Percentiles rank a stretch among this genome's conserved stretches.
These are phyloP conservation scores for Botrytis elliptica DNA, from an alignment of 2,329 filamentous ascomycete species.

Conservation along the genomic window DNA sequence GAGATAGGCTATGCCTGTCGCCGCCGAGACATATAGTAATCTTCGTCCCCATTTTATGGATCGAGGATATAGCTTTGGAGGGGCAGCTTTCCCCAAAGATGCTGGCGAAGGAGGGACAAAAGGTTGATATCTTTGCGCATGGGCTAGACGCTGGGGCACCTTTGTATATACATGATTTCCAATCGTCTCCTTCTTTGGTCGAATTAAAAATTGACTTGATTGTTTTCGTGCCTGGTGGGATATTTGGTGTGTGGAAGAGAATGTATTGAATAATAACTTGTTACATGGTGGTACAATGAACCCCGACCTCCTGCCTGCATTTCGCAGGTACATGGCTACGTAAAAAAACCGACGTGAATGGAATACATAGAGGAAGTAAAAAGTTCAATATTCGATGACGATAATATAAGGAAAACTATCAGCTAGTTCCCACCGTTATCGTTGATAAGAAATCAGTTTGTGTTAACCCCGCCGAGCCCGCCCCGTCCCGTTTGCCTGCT, in stretches of 20 bases:
- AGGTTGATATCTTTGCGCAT: slow-evolving; percentile 54
- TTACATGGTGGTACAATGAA: slow-evolving; percentile 22
- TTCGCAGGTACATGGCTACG: slow-evolving; percentile 36
- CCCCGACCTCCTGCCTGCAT: slow-evolving; percentile 30
- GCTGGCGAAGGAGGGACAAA: slow-evolving; percentile 75
- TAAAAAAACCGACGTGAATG: slow-evolving; percentile 8
- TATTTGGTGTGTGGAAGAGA: slow-evolving; percentile 7
- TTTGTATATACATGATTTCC: slow-evolving; percentile 21
- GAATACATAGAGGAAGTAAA: slow-evolving; percentile 8
- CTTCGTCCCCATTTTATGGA: slow-evolving; percentile 76
- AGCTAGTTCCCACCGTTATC: slow-evolving; percentile 14
- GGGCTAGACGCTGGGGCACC: slow-evolving; percentile 31
- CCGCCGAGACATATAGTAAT: slow-evolving; percentile 59
- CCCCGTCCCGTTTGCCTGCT: not conserved
- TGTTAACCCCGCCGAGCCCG: slow-evolving; percentile 6
- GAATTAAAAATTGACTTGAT: slow-evolving; percentile 21
- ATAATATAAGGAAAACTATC: slow-evolving; percentile 11
- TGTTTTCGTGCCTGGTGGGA: slow-evolving; percentile 14
- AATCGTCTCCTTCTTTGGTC: slow-evolving; percentile 17
- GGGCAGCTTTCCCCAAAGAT: slow-evolving; percentile 70
- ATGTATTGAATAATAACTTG: not conserved
- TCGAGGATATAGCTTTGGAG: slow-evolving; percentile 68
- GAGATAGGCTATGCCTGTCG: slow-evolving; percentile 62
- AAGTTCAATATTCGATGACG: slow-evolving; percentile 14
- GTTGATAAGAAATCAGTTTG: not conserved